phyloP scores from a whole-genome alignment of 2,329 filamentous ascomycete species.

The Dactylellina cionopaga region DNA sequence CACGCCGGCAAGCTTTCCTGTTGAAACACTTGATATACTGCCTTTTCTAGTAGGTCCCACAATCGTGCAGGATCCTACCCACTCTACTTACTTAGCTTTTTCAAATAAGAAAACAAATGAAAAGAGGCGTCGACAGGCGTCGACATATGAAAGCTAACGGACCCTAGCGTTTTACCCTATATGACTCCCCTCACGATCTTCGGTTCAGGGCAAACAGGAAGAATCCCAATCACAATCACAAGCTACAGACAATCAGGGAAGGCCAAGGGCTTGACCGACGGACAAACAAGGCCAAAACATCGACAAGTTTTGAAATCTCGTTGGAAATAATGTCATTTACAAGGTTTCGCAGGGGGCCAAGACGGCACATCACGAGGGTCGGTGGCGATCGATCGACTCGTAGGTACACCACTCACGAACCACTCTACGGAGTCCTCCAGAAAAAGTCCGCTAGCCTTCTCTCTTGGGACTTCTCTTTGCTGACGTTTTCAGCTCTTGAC shows the following conservation, averaged over 20 bases:
- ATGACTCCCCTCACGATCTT: slow-evolving; percentile 42
- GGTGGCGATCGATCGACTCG: slow-evolving; percentile 47
- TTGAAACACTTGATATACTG: not conserved
- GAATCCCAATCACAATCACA: slow-evolving; percentile 34
- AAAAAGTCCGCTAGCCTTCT: not conserved
- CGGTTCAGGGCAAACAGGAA: not conserved
- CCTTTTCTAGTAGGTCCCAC: slow-evolving; percentile 24
- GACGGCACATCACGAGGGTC: slow-evolving; percentile 46
- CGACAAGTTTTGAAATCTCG: not conserved
- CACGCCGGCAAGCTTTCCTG: not conserved
- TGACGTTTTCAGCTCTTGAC: slow-evolving; percentile 32
- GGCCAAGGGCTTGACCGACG: slow-evolving; percentile 9
- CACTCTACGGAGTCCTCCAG: no score
- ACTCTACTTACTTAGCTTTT: not conserved
- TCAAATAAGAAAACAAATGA: no score
- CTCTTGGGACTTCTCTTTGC: not conserved
- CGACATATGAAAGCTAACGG: no score
- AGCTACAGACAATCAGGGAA: not conserved
- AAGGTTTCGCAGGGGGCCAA: slow-evolving; percentile 18
- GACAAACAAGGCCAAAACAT: not conserved
- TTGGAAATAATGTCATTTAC: slow-evolving; percentile 17
- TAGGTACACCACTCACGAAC: not conserved
- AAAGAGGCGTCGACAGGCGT: no score
- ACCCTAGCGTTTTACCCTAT: no score
- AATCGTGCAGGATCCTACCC: not conserved